Evolutionary conservation across 2,329 filamentous ascomycete species (phyloP).

Genomic region (Neodidymelliopsis sp.): DNA sequence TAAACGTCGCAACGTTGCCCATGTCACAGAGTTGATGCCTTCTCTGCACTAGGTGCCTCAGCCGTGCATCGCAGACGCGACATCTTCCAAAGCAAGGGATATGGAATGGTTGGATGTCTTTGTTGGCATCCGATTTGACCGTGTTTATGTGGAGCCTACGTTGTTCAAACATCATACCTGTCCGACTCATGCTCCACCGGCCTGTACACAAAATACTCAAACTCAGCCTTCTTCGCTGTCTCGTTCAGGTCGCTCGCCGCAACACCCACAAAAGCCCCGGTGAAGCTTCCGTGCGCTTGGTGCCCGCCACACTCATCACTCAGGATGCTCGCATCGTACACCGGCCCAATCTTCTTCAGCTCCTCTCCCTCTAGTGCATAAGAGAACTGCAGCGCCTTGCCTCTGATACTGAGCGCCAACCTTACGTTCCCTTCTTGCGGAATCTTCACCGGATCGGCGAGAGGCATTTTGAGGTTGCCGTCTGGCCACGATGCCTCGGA

Average conservation of each 20-base stretch:
- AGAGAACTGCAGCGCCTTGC: slow-evolving; percentile 62
- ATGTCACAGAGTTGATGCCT: slow-evolving; percentile 19
- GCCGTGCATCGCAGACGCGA: slow-evolving; percentile 10
- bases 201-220: slow-evolving; percentile 45
- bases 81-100: background rate
- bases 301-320: slow-evolving; percentile 71
- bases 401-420: slow-evolving; percentile 61
- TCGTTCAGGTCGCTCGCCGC: slow-evolving; percentile 46
- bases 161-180: slow-evolving; percentile 36
- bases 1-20: slow-evolving; percentile 17
- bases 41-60: slow-evolving; percentile 30
- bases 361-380: slow-evolving; percentile 59
- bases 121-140: background rate
- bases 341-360: slow-evolving; percentile 60
- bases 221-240: slow-evolving; percentile 34
- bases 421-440: slow-evolving; percentile 64
- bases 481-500: slow-evolving; percentile 66
- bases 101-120: background rate
- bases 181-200: slow-evolving; percentile 41
- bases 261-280: slow-evolving; percentile 58
- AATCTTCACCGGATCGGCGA: slow-evolving; percentile 56
- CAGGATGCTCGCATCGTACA: slow-evolving; percentile 66
- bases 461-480: slow-evolving; percentile 56
- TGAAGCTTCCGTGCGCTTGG: slow-evolving; percentile 68
- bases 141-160: background rate